These are phyloP conservation scores for Panaeolus cyanescens DNA, from an alignment of 768 basidiomycete genomes.

Conservation along the genomic window DNA sequence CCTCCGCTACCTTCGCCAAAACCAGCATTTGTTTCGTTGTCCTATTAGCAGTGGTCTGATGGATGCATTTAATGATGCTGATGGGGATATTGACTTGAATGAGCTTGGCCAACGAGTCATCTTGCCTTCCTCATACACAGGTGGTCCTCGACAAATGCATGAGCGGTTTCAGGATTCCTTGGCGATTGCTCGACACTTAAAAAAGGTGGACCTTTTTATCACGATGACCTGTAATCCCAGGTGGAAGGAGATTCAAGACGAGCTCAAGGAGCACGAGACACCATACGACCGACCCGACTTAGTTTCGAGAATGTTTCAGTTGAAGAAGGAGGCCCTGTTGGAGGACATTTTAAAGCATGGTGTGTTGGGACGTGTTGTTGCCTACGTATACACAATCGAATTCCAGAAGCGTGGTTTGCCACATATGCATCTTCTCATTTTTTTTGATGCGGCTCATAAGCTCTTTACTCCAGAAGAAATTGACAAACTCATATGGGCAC, in stretches of 20 bases:
- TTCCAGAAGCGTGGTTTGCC: constrained; percentile 58
- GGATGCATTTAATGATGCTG: constrained; percentile 26
- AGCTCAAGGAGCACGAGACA: constrained; percentile 39
- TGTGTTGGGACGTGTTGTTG: constrained; percentile 42
- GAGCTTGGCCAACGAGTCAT: constrained; percentile 34
- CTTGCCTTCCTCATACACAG: constrained; percentile 44
- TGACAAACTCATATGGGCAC: constrained; percentile 38
- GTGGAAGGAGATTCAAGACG: constrained; percentile 46
- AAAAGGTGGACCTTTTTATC: constrained; percentile 46
- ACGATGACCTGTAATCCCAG: constrained; percentile 55
- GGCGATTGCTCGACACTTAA: constrained; percentile 39
- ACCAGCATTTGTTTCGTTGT: constrained; percentile 36
- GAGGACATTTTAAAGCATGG: constrained; percentile 36
- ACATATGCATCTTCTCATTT: constrained; percentile 51
- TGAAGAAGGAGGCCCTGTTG: constrained; percentile 41
- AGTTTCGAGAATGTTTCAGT: constrained; percentile 45
- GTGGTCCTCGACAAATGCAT: constrained; percentile 43
- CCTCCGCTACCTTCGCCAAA: constrained; percentile 28
- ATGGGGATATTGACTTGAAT: constrained; percentile 24
- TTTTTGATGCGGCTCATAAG: constrained; percentile 31
- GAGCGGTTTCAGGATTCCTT: constrained; percentile 47
- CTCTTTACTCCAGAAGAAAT: constrained; percentile 34
- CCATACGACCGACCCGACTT: constrained; percentile 50
- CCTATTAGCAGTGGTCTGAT: constrained; percentile 24
- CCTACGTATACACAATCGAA: constrained; percentile 50